A percentile compares a stretch with the other conserved stretches of the same genome.
These are phyloP conservation scores for Haplographium delicatum DNA, from an alignment of 495 filamentous ascomycete species.

Conservation along the genomic window DNA sequence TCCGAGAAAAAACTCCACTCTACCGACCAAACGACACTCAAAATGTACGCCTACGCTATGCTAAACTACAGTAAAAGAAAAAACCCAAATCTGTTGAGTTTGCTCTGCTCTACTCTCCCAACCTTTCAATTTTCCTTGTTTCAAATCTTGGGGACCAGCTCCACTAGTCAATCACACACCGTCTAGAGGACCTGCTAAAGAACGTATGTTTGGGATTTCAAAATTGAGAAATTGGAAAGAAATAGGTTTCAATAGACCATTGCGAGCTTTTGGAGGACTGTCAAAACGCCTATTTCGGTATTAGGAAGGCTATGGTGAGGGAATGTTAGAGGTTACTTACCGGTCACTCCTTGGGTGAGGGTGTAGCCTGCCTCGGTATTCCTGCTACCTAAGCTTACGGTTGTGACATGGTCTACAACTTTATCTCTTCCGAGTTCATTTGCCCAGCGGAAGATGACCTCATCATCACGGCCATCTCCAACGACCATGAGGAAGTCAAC, in stretches of 20 bases:
- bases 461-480: conserved; percentile 87
- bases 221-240: too few species aligned
- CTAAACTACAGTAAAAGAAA: too few species aligned
- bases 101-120: too few species aligned
- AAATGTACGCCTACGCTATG: too few species aligned
- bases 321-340: conserved; percentile 47
- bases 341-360: conserved; percentile 83
- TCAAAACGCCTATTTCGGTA: conserved; percentile 30
- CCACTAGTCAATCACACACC: too few species aligned
- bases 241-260: conserved; percentile 6
- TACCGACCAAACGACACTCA: too few species aligned
- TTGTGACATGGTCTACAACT: conserved; percentile 62
- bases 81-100: too few species aligned
- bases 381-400: conserved; percentile 74
- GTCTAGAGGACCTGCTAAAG: not conserved
- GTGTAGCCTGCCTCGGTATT: conserved; percentile 86
- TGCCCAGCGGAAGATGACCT: conserved; percentile 89
- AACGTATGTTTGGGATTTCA: not conserved
- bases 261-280: conserved; percentile 36
- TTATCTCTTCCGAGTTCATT: conserved; percentile 56
- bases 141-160: too few species aligned
- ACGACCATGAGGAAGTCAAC: conserved; percentile 79
- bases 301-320: conserved; percentile 10
- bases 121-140: too few species aligned
- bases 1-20: too few species aligned